Conservation (phyloP, 2,329 filamentous ascomycete genomes). For the Aspergillus sp. region DNA sequence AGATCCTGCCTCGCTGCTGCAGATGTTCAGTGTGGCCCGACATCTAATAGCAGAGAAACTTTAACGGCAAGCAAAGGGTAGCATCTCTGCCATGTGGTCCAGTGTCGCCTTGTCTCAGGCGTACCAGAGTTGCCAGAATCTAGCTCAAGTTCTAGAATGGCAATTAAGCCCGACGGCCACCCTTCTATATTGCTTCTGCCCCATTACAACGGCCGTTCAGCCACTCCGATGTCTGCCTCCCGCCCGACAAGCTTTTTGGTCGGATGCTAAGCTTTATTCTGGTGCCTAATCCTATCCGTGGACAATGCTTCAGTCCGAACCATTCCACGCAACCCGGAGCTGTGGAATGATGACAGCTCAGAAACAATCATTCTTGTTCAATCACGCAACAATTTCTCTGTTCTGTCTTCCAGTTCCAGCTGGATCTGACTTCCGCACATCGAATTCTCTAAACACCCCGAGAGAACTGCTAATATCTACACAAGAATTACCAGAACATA, state of each 20-base stretch:
- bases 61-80: too few relatives aligned
- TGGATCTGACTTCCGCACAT: too few relatives aligned
- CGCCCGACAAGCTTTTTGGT: not conserved
- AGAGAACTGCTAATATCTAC: too few relatives aligned
- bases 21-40: too few relatives aligned
- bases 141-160: not conserved
- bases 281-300: not conserved
- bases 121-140: not conserved
- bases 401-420: too few relatives aligned
- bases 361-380: too few relatives aligned
- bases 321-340: not conserved
- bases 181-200: not conserved
- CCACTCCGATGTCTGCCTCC: not conserved
- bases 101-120: not conserved
- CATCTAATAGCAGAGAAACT: too few relatives aligned
- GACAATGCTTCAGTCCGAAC: not conserved
- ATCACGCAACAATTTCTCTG: too few relatives aligned
- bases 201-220: not conserved
- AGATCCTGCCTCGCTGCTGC: too few relatives aligned
- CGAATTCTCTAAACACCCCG: too few relatives aligned
- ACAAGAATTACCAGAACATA: too few relatives aligned
- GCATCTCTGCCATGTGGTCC: not conserved
- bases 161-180: not conserved
- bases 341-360: too few relatives aligned
- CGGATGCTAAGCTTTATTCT: slow-evolving; percentile 3